phyloP scores from a whole-genome alignment of 176 grass and related monocot genomes.

The Oryza rufipogon region DNA sequence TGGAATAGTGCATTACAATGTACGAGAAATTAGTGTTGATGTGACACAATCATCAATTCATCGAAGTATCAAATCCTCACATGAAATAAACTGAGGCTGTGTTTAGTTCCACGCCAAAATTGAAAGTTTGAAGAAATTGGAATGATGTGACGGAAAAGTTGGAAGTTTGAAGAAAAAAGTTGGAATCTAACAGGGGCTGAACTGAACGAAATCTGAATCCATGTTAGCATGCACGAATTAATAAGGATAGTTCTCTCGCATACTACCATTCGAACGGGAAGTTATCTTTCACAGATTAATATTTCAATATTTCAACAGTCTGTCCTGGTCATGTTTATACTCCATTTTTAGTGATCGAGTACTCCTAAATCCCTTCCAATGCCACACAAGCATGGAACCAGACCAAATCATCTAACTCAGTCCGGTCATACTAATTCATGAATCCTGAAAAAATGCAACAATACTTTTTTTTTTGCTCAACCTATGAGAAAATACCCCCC shows the following conservation, averaged over 20 bases:
- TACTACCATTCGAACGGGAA: neutral
- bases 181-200: neutral
- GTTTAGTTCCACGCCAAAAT: too few relatives aligned
- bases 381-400: neutral
- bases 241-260: constrained; percentile 17
- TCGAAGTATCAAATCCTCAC: neutral
- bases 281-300: neutral
- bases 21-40: neutral
- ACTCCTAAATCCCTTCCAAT: neutral
- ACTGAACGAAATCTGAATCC: neutral
- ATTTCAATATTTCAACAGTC: neutral
- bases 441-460: neutral
- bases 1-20: neutral
- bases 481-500: neutral
- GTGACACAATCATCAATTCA: constrained; percentile 23
- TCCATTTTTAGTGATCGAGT: neutral
- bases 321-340: neutral
- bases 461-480: neutral
- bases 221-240: neutral
- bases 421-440: neutral
- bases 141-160: too few relatives aligned
- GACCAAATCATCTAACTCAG: neutral
- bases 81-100: neutral
- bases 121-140: too few relatives aligned
- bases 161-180: too few relatives aligned